A percentile compares a stretch with the other conserved stretches of the same genome.
These are phyloP conservation scores for Penicillium robsamsonii DNA, from an alignment of 495 filamentous ascomycete species.

Conservation along the genomic window DNA sequence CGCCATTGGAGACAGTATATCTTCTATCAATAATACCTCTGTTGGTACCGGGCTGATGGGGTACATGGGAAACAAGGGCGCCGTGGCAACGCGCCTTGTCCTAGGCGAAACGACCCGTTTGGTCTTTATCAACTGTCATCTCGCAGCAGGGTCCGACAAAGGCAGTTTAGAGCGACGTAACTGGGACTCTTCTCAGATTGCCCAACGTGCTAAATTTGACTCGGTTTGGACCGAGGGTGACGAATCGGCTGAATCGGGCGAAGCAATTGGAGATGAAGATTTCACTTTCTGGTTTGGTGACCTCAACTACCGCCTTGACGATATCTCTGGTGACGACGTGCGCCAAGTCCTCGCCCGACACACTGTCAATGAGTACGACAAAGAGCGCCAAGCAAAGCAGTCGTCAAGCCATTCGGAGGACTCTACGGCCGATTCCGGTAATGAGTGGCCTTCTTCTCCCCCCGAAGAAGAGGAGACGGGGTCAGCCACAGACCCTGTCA, in stretches of 20 bases:
- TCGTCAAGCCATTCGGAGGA: slow-evolving; percentile 34
- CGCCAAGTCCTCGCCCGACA: slow-evolving; percentile 80
- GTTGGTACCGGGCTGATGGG: slow-evolving; percentile 88
- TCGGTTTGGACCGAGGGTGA: slow-evolving; percentile 59
- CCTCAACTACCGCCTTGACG: slow-evolving; percentile 90
- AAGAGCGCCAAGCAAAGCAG: slow-evolving; percentile 24
- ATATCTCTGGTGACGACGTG: slow-evolving; percentile 86
- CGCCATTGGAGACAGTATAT: slow-evolving; percentile 64
- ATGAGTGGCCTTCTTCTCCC: slow-evolving; percentile 8
- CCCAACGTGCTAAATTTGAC: slow-evolving; percentile 68
- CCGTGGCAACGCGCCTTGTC: slow-evolving; percentile 74
- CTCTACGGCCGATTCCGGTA: slow-evolving; percentile 9
- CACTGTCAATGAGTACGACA: slow-evolving; percentile 71
- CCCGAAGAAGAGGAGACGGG: slow-evolving; percentile 1
- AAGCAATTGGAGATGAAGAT: slow-evolving; percentile 85
- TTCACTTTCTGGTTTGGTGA: slow-evolving; percentile 97
- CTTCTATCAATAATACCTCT: slow-evolving; percentile 69
- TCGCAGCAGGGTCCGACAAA: slow-evolving; percentile 81
- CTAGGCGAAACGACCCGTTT: slow-evolving; percentile 87
- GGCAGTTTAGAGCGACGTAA: slow-evolving; percentile 76
- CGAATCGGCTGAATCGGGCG: slow-evolving; percentile 47
- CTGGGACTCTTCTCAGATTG: slow-evolving; percentile 83
- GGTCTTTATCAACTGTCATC: slow-evolving; percentile 86
- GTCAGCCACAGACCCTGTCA: slow-evolving; percentile 17
- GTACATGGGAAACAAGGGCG: slow-evolving; percentile 96